These are phyloP conservation scores for Catunica adiposa DNA, from an alignment of 2,329 filamentous ascomycete species.

Conservation along the genomic window DNA sequence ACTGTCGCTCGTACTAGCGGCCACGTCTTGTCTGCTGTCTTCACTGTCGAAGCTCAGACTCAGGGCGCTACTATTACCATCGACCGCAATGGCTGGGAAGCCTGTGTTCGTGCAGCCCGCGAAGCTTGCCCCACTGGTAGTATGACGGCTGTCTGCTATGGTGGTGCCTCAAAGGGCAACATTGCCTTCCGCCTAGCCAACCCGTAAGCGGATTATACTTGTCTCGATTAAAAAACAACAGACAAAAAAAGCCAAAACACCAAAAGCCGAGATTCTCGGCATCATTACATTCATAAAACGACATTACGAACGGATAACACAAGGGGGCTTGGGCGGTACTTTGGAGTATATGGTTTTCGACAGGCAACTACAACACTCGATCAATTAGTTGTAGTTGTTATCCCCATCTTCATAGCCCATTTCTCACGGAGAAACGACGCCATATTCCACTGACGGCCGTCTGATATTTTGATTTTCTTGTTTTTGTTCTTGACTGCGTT, in stretches of 20 bases:
- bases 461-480: neutral
- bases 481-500: too few species aligned
- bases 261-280: neutral
- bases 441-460: neutral
- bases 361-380: too few species aligned
- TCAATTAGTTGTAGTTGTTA: too few species aligned
- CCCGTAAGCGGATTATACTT: constrained; percentile 4
- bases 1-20: constrained; percentile 28
- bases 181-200: constrained; percentile 26
- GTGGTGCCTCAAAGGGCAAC: constrained; percentile 31
- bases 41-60: constrained; percentile 28
- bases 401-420: too few species aligned
- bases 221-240: neutral
- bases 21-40: constrained; percentile 30
- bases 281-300: neutral
- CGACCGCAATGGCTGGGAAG: constrained; percentile 35
- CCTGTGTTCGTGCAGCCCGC: constrained; percentile 35
- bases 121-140: constrained; percentile 34
- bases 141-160: constrained; percentile 29
- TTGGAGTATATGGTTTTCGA: neutral
- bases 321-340: neutral
- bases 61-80: constrained; percentile 34
- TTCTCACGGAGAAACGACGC: neutral
- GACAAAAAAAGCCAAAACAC: neutral
- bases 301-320: neutral